Evolutionary conservation across 495 filamentous ascomycete genomes (phyloP).

Genomic region (Polyplosphaeria fusca): DNA sequence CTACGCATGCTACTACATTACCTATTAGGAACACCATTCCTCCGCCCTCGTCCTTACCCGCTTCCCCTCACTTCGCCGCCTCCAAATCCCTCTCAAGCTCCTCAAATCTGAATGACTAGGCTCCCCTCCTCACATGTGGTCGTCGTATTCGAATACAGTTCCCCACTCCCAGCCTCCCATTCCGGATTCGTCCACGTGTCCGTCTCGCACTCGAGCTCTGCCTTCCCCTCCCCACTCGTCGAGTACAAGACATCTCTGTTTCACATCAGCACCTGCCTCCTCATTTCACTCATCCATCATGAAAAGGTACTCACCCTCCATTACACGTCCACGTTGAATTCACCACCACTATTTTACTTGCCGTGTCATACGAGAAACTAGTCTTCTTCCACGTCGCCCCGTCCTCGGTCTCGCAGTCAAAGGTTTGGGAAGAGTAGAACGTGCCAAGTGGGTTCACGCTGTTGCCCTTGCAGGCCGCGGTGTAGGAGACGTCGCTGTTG

Average conservation of each 20-base stretch:
- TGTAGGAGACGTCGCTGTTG: neutral
- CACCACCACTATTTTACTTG: neutral
- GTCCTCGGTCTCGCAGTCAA: neutral
- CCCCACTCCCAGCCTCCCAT: neutral
- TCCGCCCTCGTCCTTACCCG: neutral
- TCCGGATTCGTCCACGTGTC: neutral
- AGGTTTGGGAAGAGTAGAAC: neutral
- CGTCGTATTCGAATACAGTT: slow-evolving; percentile 2
- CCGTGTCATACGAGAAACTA: neutral
- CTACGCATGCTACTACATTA: no score
- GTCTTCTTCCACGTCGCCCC: neutral
- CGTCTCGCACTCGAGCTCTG: neutral
- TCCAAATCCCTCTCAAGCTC: neutral
- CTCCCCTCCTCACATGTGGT: neutral
- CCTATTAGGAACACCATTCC: no score
- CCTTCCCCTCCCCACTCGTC: neutral
- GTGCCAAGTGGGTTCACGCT: neutral
- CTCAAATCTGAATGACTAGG: neutral
- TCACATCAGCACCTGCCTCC: neutral
- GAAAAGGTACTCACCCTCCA: neutral
- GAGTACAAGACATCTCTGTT: neutral
- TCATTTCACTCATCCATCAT: neutral
- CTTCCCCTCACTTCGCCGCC: neutral
- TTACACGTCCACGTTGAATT: neutral
- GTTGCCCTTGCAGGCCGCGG: neutral